phyloP scores from a whole-genome alignment of 2,329 filamentous ascomycete genomes.

The Apiospora marii region DNA sequence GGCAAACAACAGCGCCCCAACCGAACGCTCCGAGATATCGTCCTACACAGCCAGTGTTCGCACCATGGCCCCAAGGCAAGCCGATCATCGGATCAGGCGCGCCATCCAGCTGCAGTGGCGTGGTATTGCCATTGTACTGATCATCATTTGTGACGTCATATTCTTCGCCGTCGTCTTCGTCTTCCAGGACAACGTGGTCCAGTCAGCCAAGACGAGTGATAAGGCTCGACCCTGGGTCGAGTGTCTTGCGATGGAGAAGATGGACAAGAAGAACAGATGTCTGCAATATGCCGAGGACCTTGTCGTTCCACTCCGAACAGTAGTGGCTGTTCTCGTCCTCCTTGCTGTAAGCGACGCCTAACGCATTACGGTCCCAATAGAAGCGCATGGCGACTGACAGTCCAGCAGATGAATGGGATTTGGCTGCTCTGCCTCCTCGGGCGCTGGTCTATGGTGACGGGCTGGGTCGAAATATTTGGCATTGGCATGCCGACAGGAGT shows the following conservation, averaged over 20 bases:
- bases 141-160: constrained; percentile 90
- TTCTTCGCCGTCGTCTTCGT: constrained; percentile 95
- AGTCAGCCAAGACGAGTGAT: constrained; percentile 61
- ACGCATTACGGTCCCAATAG: constrained; percentile 26
- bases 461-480: constrained; percentile 76
- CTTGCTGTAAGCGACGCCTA: constrained; percentile 67
- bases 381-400: constrained; percentile 36
- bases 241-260: constrained; percentile 69
- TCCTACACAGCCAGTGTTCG: constrained; percentile 79
- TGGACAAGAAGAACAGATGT: constrained; percentile 71
- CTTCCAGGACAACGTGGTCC: constrained; percentile 78
- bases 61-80: constrained; percentile 82
- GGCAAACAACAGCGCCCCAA: constrained; percentile 74
- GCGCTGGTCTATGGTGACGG: constrained; percentile 83
- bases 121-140: constrained; percentile 86
- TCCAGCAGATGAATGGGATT: constrained; percentile 75
- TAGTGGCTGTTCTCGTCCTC: constrained; percentile 83
- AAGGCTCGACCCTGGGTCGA: constrained; percentile 71
- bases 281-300: constrained; percentile 64
- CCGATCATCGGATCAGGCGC: constrained; percentile 84
- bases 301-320: constrained; percentile 77
- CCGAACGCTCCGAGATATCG: constrained; percentile 75
- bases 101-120: constrained; percentile 95
- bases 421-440: constrained; percentile 85
- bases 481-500: constrained; percentile 55